Evolutionary conservation across 2,329 filamentous ascomycete genomes (phyloP), one percentile per base, ranked within the genome.

Genomic region (Xylariaceae sp.): DNA sequence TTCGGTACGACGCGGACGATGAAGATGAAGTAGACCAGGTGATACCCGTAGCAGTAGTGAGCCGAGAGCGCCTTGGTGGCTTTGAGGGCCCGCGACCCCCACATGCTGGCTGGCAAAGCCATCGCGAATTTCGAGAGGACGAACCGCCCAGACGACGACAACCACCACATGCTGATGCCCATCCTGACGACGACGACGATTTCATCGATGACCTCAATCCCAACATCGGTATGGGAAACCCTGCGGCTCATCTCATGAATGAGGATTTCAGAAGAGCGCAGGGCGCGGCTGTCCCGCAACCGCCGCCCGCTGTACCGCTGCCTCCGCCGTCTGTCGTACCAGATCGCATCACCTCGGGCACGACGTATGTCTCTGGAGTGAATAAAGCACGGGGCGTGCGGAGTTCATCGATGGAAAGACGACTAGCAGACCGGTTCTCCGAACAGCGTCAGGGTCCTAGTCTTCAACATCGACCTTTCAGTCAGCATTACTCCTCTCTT

Each of bases 1-100:
- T 92, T 77, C 89, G 86, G 70, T 83, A 86, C 67, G 80, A 84
- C 30, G 64, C 71, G 2, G 71, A 76, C 4, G 83, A 85, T 55
- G 76, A 75, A 10, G 85, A 88, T 64, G 77, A 77, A 2, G 71
- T 83, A 8, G 76, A 80, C 11, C 78, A 83, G 60, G 79, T 84
- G 47, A 72, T 81, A 4, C 77, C 80, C 1, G 70, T 74, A 44
- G 70, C 73, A 15, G 67, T 75, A 23, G 65, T 64, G 51, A 73
- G 73, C 23, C 73, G 71, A n/a, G 73, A 74, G 51, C 72, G 74
- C 6, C 71, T 73, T 47, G 65, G 63, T 41, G 62, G 61, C 53
- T 59, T 62, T 15, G 68, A 62, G 11, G 61, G 64, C 23, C 44
- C 71, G 4, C 67, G 69, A 35, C 73, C 74, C 15, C 67, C 65